Base-by-base conservation (phyloP, 768 basidiomycete genomes). In the Boletus pseudo-olivaceus region DNA sequence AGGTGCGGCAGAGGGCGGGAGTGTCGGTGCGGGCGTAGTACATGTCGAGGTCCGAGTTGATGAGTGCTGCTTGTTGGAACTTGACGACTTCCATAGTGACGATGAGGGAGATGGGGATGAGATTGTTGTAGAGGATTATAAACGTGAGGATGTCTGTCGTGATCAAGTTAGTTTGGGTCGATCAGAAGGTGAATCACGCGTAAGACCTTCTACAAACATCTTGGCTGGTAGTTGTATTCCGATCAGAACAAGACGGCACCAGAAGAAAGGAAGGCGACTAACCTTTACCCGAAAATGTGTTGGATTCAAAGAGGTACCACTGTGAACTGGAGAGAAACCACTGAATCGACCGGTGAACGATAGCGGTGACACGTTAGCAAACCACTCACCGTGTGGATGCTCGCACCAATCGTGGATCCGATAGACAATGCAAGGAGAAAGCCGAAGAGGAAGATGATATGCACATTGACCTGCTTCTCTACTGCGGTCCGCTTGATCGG, bases 41-140 rank as follows among this genome's bases (percentile, higher is more conserved):
- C 96, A 99, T 98, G 74, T 99, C 97, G 47, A 96, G 82, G 72
- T 96, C 97, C 26, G 83, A 93, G 71, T 98, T 99, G 78, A 99
- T 99, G 49, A 98, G 81, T 34, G 91, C 88, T 1, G 97, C 95
- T 74, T 98, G 97, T 69, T 97, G 94, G 66, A 88, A 98, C 70
- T 98, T 98, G 75, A 99, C 97, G 33, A 98, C 90, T 76, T 99
- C 97, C 89, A 98, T 98, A 4, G 97, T 98, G 62, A 99, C 97
- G 63, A 98, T 96, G 62, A 99, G 85, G 52, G 96, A 98, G 65
- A 99, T 99, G 4, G 96, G 96, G 56, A 99, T 98, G 62, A 99
- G 81, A 75, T 98, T 99, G 77, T 98, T 98, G 79, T 98, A 98
- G 38, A 98, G 80, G 71, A 99, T 96, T 72, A 98, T 91, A 76